Conservation (phyloP, 371 early-diverging fungal species). For the Haplosporangium sp. region DNA sequence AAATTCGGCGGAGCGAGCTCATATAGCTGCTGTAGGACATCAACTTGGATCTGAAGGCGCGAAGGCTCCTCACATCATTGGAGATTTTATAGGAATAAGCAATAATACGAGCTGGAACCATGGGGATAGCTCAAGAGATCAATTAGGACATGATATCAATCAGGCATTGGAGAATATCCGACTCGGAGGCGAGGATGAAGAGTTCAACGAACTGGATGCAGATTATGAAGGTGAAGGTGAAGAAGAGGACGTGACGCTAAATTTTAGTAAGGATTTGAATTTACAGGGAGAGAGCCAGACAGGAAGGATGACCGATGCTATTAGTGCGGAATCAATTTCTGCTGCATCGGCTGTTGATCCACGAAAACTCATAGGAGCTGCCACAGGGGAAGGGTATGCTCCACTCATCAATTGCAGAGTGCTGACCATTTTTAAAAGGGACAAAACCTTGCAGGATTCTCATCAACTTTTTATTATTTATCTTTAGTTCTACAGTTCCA, state of each 20-base stretch:
- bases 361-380: constrained; percentile 21
- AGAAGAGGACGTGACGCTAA: constrained; percentile 10
- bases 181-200: constrained; percentile 39
- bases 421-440: background rate
- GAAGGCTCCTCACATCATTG: constrained; percentile 34
- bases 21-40: constrained; percentile 35
- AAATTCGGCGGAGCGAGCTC: constrained; percentile 39
- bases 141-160: constrained; percentile 2
- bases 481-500: constrained; percentile 3
- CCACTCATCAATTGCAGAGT: background rate
- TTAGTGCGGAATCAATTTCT: constrained; percentile 19
- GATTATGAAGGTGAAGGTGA: constrained; percentile 40
- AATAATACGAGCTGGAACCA: background rate
- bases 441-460: background rate
- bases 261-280: constrained; percentile 17
- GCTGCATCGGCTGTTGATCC: constrained; percentile 34
- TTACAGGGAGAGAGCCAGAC: constrained; percentile 17
- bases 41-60: constrained; percentile 39
- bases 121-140: background rate
- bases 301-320: constrained; percentile 3
- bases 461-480: background rate
- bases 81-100: constrained; percentile 34
- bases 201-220: constrained; percentile 40
- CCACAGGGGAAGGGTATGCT: constrained; percentile 17
- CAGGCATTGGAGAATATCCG: constrained; percentile 26